Evolutionary conservation across 2,329 filamentous ascomycete genomes (phyloP).

Genomic region (Arachnopeziza araneosa): DNA sequence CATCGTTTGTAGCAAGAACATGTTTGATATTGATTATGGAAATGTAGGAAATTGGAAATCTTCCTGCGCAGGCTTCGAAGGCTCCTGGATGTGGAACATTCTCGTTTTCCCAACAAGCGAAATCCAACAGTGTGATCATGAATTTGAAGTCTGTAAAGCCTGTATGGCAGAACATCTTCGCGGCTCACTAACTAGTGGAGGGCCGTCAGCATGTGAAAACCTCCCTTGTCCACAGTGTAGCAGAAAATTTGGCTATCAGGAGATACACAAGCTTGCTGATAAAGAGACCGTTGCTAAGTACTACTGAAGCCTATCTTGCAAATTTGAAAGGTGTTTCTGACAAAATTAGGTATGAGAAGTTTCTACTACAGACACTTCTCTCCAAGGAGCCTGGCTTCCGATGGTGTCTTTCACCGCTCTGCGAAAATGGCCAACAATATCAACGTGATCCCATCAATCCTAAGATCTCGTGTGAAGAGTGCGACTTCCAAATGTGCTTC

Average conservation of each 20-base stretch:
- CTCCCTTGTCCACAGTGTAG: constrained; percentile 9
- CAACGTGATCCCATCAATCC: not conserved
- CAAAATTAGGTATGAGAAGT: constrained; percentile 9
- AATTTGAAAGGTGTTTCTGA: not conserved
- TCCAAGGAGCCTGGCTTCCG: constrained; percentile 9
- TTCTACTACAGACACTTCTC: constrained; percentile 7
- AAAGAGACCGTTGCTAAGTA: constrained; percentile 6
- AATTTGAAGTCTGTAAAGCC: constrained; percentile 8
- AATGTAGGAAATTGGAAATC: constrained; percentile 3
- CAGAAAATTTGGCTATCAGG: constrained; percentile 6
- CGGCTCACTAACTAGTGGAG: not conserved
- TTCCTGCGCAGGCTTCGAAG: constrained; percentile 2
- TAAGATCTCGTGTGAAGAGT: constrained; percentile 7
- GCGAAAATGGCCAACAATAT: constrained; percentile 8
- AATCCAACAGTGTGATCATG: constrained; percentile 12
- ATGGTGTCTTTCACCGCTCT: constrained; percentile 10
- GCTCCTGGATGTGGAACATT: constrained; percentile 11
- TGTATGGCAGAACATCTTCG: constrained; percentile 10
- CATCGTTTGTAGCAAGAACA: constrained; percentile 8
- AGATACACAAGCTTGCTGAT: constrained; percentile 9
- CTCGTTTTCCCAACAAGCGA: constrained; percentile 11
- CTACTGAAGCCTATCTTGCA: not conserved
- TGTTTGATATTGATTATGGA: constrained; percentile 12
- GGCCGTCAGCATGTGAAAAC: constrained; percentile 9
- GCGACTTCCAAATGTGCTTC: constrained; percentile 10